Percentiles rank a stretch among this genome's conserved stretches.
These are phyloP conservation scores for Trichodelitschia bisporula DNA, from an alignment of 495 filamentous ascomycete genomes.

Conservation along the genomic window DNA sequence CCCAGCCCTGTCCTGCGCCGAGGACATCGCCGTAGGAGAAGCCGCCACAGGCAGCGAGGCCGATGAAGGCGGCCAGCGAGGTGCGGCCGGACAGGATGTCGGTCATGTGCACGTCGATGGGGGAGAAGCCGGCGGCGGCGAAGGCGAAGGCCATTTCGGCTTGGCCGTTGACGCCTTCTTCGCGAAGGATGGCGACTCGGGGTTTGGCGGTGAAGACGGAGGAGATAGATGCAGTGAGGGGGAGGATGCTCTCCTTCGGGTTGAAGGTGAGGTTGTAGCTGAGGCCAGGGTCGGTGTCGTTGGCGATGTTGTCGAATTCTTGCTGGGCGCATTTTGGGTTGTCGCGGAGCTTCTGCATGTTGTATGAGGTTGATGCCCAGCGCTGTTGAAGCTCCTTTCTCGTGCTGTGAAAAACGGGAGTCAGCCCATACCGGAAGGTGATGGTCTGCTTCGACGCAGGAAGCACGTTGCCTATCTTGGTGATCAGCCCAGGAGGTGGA, in stretches of 20 bases:
- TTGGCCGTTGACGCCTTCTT: constrained; percentile 88
- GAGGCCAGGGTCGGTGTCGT: constrained; percentile 58
- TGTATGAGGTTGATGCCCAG: constrained; percentile 71
- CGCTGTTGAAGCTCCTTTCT: constrained; percentile 60
- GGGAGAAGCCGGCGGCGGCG: constrained; percentile 68
- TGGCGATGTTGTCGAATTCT: constrained; percentile 56
- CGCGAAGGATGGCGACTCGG: constrained; percentile 77
- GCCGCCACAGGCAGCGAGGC: constrained; percentile 82
- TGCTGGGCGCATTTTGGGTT: constrained; percentile 70
- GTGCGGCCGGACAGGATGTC: constrained; percentile 58
- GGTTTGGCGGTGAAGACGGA: constrained; percentile 50
- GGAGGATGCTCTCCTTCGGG: constrained; percentile 48
- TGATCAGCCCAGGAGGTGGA: constrained; percentile 54
- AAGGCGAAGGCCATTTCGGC: constrained; percentile 97
- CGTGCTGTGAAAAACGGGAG: constrained; percentile 37
- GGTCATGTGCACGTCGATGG: constrained; percentile 91
- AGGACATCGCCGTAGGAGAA: constrained; percentile 96
- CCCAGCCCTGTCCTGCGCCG: constrained; percentile 88
- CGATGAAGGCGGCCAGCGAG: constrained; percentile 58
- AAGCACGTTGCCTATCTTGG: constrained; percentile 54
- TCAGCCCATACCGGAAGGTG: constrained; percentile 43
- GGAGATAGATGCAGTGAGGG: constrained; percentile 41
- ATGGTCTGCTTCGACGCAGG: constrained; percentile 52
- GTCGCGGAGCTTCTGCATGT: constrained; percentile 78
- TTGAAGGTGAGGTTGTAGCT: constrained; percentile 67